A percentile compares a stretch with the other conserved stretches of the same genome.
These are phyloP conservation scores for Wickerhamiella sergipiensis DNA, from an alignment of 805 yeast species.

Conservation along the genomic window DNA sequence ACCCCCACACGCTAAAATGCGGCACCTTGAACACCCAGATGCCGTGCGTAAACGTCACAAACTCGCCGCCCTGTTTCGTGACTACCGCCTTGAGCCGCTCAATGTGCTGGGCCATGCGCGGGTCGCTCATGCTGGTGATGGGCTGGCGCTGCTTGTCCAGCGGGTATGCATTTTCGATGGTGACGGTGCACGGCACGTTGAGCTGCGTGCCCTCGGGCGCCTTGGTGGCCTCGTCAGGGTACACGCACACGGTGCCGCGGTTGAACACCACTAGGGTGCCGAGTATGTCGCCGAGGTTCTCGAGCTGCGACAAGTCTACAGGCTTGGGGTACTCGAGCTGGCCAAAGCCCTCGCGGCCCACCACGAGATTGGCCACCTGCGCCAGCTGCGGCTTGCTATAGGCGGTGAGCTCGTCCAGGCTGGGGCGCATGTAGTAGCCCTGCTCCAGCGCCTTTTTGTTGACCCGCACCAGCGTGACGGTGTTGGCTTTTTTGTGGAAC, in stretches of 20 bases:
- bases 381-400: constrained; percentile 45
- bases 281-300: constrained; percentile 44
- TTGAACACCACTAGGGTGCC: constrained; percentile 53
- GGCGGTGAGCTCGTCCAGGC: constrained; percentile 44
- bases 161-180: constrained; percentile 69
- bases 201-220: constrained; percentile 63
- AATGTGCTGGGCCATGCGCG: constrained; percentile 38
- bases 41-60: constrained; percentile 60
- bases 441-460: constrained; percentile 19
- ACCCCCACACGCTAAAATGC: constrained; percentile 93
- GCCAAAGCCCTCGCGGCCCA: constrained; percentile 69
- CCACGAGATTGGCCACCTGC: constrained; percentile 42
- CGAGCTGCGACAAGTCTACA: constrained; percentile 59
- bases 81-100: constrained; percentile 33
- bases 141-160: constrained; percentile 41
- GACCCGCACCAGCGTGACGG: constrained; percentile 13
- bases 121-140: constrained; percentile 58
- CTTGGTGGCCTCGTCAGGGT: constrained; percentile 46
- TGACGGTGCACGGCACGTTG: constrained; percentile 56
- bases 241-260: constrained; percentile 47
- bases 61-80: constrained; percentile 55
- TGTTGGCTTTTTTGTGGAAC: constrained; percentile 10
- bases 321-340: constrained; percentile 54
- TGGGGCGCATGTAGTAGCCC: constrained; percentile 74
- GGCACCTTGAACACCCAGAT: constrained; percentile 71